A percentile compares a stretch with the other conserved stretches of the same genome.
Evolutionary conservation across 768 basidiomycete species (phyloP).

Genomic region (Candolleomyces aberdarensis): DNA sequence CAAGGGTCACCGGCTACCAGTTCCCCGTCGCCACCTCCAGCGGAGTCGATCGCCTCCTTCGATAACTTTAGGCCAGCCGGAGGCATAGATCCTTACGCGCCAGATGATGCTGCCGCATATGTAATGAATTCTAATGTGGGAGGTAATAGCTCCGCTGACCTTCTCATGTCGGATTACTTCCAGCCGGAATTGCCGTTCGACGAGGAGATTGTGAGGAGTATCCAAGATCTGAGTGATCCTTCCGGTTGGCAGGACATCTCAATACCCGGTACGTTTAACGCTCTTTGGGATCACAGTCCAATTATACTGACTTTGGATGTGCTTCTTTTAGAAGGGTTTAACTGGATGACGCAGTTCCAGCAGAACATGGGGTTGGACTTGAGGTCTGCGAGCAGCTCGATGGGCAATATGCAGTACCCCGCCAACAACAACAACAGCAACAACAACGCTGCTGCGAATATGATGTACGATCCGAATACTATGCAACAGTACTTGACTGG

Average conservation of each 20-base stretch:
- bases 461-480: neutral
- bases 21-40: conserved; percentile 47
- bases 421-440: neutral
- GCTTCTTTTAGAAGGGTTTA: conserved; percentile 25
- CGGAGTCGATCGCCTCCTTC: conserved; percentile 42
- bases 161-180: conserved; percentile 39
- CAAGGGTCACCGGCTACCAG: conserved; percentile 35
- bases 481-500: conserved; percentile 4
- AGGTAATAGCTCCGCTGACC: neutral
- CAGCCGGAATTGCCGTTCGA: conserved; percentile 57
- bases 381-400: conserved; percentile 8
- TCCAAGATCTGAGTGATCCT: conserved; percentile 56
- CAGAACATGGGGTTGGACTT: conserved; percentile 35
- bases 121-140: conserved; percentile 17
- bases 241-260: conserved; percentile 52
- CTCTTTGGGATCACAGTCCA: neutral
- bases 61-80: conserved; percentile 36
- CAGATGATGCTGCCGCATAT: conserved; percentile 18
- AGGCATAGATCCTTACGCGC: conserved; percentile 16
- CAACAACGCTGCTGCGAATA: neutral
- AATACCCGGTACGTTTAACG: conserved; percentile 44
- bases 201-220: conserved; percentile 55
- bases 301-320: conserved; percentile 1
- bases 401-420: neutral
- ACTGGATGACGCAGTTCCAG: conserved; percentile 40